Base-by-base conservation (phyloP, 2,329 filamentous ascomycete genomes). In the Aspergillus amoenus region DNA sequence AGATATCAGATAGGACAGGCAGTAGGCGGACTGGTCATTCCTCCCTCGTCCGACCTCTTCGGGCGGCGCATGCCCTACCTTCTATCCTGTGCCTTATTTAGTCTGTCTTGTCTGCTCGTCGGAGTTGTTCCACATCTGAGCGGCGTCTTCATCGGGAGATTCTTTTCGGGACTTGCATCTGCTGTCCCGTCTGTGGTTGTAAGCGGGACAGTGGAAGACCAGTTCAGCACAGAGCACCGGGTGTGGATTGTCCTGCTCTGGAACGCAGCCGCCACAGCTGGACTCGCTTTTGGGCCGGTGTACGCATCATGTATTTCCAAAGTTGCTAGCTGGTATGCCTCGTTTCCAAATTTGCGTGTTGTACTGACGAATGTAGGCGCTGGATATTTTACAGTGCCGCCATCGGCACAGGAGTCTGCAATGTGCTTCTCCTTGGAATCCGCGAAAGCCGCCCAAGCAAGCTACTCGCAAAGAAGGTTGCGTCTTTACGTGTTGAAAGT, bases 321-420 rank as follows among this genome's bases (percentile, higher is more conserved):
- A 5, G 21, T 13, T 2, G 27, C 40, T 44, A 40, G 42, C n/a
- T 34, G 37, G 51, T 53, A 46, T 2, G 13, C 9, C 2, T 15
- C 12, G 1, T 27, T 13, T 12, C 9, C 15, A 18, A 12, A 27
- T 24, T 12, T 12, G 13, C 9, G 3, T 9, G 2, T 5, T 17
- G 2, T 15, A n/a, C 42, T 46, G 42, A 51, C 22, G 4, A 7
- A 2, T 3, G 0, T 7, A 59, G 57, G 57, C 37, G 53, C 22
- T 59, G 57, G 57, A 43, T 59, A 5, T 59, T 56, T 13, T 58
- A 60, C 21, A 49, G 52, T 4, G 51, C 46, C 3, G 58, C 58
- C 13, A 58, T 60, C 17, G 52, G 34, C 3, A 48, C 48, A 0
- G 51, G 21, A 1, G 32, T 44, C 5, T 45, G 52, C 6, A 41